phyloP scores from a whole-genome alignment of 768 basidiomycete species.

The Trametes maxima region DNA sequence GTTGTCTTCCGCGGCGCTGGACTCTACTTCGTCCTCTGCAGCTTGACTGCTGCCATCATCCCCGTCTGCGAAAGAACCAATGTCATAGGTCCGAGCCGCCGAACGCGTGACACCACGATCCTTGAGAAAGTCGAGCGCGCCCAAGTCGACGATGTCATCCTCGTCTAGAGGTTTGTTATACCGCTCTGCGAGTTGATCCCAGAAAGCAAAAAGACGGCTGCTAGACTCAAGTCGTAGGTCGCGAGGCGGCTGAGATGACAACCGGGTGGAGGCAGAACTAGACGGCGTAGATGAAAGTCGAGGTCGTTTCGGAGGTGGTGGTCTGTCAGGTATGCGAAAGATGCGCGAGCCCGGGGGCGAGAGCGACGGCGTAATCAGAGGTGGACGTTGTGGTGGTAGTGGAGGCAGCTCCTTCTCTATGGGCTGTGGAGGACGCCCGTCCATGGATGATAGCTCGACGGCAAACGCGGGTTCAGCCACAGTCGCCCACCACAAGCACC shows the following conservation, averaged over 20 bases:
- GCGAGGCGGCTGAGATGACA: constrained; percentile 20
- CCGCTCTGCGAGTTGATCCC: constrained; percentile 69
- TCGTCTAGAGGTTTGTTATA: constrained; percentile 70
- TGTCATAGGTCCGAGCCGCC: constrained; percentile 42
- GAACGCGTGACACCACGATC: constrained; percentile 68
- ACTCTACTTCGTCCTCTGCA: constrained; percentile 41
- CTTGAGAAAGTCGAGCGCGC: constrained; percentile 59
- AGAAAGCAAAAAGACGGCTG: constrained; percentile 58
- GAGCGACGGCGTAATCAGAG: constrained; percentile 54
- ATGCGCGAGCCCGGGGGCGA: constrained; percentile 48
- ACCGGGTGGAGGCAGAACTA: constrained; percentile 26
- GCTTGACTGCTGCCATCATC: constrained; percentile 44
- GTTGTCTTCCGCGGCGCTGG: constrained; percentile 45
- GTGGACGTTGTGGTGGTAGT: constrained; percentile 8
- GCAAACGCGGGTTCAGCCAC: constrained; percentile 8
- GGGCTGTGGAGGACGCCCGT: not conserved
- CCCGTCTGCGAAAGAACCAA: constrained; percentile 51
- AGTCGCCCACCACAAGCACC: not conserved
- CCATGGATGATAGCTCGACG: constrained; percentile 18
- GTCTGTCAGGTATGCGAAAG: constrained; percentile 25
- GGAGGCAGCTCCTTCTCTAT: constrained; percentile 11
- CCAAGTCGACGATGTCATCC: constrained; percentile 78
- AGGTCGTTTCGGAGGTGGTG: constrained; percentile 51
- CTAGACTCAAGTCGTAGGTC: constrained; percentile 59
- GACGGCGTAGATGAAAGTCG: constrained; percentile 49